Conservation (phyloP, 257 asterid species). For the Solanum rostratum region DNA sequence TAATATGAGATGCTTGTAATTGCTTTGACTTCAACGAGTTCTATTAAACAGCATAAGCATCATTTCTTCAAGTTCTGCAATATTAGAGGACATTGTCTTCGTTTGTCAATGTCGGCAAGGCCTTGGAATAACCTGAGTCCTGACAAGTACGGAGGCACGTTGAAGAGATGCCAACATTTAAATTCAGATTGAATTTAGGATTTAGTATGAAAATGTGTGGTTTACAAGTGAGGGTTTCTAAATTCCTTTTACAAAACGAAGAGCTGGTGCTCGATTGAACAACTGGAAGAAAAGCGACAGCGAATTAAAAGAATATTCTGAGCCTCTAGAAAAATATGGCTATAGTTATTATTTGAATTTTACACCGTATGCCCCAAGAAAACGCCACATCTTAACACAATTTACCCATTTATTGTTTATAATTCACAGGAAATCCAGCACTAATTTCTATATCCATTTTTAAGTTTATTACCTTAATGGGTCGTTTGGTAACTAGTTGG, state of each 20-base stretch:
- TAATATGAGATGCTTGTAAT: background rate
- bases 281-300: background rate
- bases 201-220: constrained; percentile 6
- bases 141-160: background rate
- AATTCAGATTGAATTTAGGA: background rate
- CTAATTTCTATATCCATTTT: background rate
- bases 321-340: background rate
- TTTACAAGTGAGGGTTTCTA: constrained; percentile 24
- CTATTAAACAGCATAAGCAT: background rate
- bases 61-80: background rate
- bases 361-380: background rate
- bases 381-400: background rate
- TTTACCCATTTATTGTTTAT: background rate
- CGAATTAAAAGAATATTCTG: background rate
- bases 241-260: constrained; percentile 20
- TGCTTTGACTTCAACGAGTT: background rate
- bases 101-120: background rate
- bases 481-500: background rate
- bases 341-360: background rate
- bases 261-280: background rate
- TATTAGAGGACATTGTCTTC: background rate
- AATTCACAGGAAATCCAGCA: background rate
- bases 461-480: background rate
- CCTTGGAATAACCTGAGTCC: background rate
- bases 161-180: background rate